Base-by-base conservation (phyloP, 2,329 filamentous ascomycete genomes). In the Fusarium agapanthi region DNA sequence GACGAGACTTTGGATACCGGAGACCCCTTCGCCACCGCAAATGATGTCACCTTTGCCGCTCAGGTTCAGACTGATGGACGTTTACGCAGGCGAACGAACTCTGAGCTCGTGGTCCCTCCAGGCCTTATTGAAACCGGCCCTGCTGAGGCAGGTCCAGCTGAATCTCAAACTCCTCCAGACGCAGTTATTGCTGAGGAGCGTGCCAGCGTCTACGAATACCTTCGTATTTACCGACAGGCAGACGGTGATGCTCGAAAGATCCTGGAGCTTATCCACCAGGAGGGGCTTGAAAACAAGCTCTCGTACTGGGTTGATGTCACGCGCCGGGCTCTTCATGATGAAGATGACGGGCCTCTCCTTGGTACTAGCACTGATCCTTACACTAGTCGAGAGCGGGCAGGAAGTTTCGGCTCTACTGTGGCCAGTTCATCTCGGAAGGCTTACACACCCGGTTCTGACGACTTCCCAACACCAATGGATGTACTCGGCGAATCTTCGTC, bases 231-330 rank as follows among this genome's bases (percentile, higher is more conserved):
- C 80, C 84, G 86, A 45, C 87, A 88, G 61, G 89, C 90, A 3
- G 85, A 86, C 47, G 90, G 90, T 9, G 86, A 92, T 73, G 86
- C 86, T 0, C 84, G 88, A 40, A 86, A 85, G 65, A 89, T 93
- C 32, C 73, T 91, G 7, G 83, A 85, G 44, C 89, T 93, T 28
- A 90, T 92, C 37, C 86, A 87, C 43, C 86, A 89, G 41, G 90
- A 92, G 73, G 85, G 87, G 9, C 84, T 89, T 5, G 84, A 88
- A 61, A 87, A 89, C 16, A 86, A 88, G 55, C 84, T 93, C 38
- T 83, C 84, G 16, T 89, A 89, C 78, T 89, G 90, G 84, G 85
- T 91, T 16, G 84, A 86, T 37, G 82, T 88, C 30, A 88, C 90
- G 68, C 84, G 75, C 9, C 74, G 74, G 45, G 75, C 76, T 79